phyloP scores from a whole-genome alignment of 768 basidiomycete species.

The Cystofilobasidium ferigula region DNA sequence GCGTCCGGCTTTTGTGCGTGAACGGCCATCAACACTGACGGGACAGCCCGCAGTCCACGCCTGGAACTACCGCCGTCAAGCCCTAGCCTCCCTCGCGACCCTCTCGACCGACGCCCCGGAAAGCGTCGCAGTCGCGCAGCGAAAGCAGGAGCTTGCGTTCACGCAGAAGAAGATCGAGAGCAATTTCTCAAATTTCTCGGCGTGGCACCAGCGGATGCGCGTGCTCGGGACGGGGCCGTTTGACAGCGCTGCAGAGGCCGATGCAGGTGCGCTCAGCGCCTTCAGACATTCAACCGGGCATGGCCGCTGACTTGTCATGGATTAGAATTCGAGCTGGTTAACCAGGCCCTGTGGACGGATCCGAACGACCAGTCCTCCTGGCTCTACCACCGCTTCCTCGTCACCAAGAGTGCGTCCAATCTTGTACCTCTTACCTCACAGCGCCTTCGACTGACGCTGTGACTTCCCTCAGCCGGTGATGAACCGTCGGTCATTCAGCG shows the following conservation, averaged over 20 bases:
- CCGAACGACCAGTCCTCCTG: constrained; percentile 93
- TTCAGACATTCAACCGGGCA: background rate
- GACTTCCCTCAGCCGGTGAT: constrained; percentile 54
- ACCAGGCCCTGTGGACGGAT: constrained; percentile 91
- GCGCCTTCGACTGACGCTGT: background rate
- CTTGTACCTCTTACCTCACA: background rate
- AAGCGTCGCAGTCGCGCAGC: constrained; percentile 31
- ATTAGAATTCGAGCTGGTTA: constrained; percentile 80
- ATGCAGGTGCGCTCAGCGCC: constrained; percentile 54
- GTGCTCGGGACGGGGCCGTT: background rate
- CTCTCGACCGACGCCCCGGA: constrained; percentile 36
- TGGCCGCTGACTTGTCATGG: no score
- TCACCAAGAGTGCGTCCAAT: constrained; percentile 55
- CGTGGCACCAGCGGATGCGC: constrained; percentile 96
- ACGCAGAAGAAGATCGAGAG: constrained; percentile 82
- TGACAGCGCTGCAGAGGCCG: constrained; percentile 46
- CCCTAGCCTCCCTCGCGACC: constrained; percentile 59
- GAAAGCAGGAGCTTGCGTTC: constrained; percentile 63
- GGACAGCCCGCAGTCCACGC: constrained; percentile 58
- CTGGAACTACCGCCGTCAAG: constrained; percentile 86
- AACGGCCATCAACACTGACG: background rate
- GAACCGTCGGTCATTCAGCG: constrained; percentile 45
- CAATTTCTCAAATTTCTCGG: constrained; percentile 95
- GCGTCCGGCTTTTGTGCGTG: constrained; percentile 33
- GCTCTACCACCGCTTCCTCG: constrained; percentile 97